Evolutionary conservation across 2,329 filamentous ascomycete genomes (phyloP).

Genomic region (Epichloe brachyelytri): DNA sequence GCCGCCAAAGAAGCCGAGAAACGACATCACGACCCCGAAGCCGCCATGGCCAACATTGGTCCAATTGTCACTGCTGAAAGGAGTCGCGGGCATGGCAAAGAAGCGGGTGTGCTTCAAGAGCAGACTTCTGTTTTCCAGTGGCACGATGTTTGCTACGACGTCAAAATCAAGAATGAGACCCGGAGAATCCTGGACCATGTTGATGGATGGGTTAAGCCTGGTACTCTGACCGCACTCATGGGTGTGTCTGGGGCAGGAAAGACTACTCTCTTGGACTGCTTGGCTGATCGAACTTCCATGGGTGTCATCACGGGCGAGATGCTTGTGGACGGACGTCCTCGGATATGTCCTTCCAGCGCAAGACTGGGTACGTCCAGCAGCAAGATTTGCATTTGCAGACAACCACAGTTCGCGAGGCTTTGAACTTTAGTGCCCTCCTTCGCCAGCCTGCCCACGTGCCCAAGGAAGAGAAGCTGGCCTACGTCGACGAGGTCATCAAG

Average conservation of each 20-base stretch:
- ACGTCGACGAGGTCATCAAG: conserved; percentile 83
- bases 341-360: conserved; percentile 81
- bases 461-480: conserved; percentile 65
- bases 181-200: conserved; percentile 73
- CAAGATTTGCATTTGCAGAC: conserved; percentile 82
- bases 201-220: conserved; percentile 88
- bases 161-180: conserved; percentile 65
- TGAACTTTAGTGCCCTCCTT: conserved; percentile 74
- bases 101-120: conserved; percentile 28
- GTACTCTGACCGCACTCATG: conserved; percentile 82
- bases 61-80: conserved; percentile 33
- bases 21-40: conserved; percentile 49
- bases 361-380: conserved; percentile 86
- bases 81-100: conserved; percentile 23
- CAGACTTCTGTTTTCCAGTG: conserved; percentile 77
- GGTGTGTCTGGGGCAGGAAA: conserved; percentile 89
- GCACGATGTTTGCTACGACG: conserved; percentile 66
- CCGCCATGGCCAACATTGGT: conserved; percentile 35
- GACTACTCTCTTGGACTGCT: conserved; percentile 75
- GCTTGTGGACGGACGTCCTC: conserved; percentile 49
- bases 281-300: conserved; percentile 78
- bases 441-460: conserved; percentile 69
- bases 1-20: conserved; percentile 45
- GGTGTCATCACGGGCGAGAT: conserved; percentile 81
- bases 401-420: conserved; percentile 74